Conservation (phyloP, 2,329 filamentous ascomycete species). For the Cordyceps farinosa region DNA sequence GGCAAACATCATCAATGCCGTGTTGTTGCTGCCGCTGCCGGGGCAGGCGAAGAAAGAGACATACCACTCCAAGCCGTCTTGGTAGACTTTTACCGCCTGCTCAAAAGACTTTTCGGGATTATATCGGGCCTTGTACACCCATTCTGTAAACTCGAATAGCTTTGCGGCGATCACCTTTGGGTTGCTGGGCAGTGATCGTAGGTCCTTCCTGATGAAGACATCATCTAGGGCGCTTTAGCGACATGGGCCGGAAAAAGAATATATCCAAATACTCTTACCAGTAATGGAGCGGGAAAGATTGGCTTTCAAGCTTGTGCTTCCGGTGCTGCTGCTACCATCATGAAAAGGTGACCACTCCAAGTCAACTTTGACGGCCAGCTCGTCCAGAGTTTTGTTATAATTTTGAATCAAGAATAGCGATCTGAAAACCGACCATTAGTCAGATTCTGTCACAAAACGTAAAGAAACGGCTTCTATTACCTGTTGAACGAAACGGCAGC, state of each 20-base stretch:
- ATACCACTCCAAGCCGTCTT: conserved; percentile 5
- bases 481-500: conserved; percentile 14
- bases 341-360: not conserved
- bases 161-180: conserved; percentile 1
- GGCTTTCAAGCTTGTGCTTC: not conserved
- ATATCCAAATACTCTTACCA: not conserved
- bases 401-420: conserved; percentile 1
- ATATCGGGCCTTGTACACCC: not conserved
- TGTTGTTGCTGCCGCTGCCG: not conserved
- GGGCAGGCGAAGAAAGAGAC: conserved; percentile 11
- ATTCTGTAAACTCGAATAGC: conserved; percentile 11
- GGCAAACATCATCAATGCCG: conserved; percentile 1
- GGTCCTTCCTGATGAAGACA: not conserved
- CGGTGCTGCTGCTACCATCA: not conserved
- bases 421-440: not conserved
- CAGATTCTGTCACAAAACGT: not conserved
- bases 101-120: not conserved
- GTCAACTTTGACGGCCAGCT: not conserved
- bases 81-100: not conserved
- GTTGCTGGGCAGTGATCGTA: not conserved
- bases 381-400: not conserved
- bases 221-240: not conserved
- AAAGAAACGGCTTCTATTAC: not conserved
- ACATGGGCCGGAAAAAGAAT: too few relatives aligned
- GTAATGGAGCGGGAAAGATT: conserved; percentile 1